Evolutionary conservation across 306 rosid species (phyloP).

Genomic region (Fragaria nilgerrensis): DNA sequence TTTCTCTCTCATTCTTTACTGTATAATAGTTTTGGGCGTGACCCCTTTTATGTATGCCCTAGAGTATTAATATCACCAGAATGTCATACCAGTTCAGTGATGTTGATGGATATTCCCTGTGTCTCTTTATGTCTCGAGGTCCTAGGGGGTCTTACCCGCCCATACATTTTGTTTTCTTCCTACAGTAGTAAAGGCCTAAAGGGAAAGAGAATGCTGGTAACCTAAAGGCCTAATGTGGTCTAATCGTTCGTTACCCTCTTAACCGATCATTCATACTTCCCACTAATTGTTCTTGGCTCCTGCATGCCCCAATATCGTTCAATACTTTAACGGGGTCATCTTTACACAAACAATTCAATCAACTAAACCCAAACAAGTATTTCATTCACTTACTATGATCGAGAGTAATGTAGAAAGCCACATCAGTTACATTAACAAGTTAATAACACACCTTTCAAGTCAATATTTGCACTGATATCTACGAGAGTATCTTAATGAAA

Average conservation of each 20-base stretch:
- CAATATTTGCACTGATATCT: too few species aligned
- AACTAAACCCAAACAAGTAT: background rate
- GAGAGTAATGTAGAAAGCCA: too few species aligned
- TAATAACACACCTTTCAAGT: too few species aligned
- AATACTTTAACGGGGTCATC: background rate
- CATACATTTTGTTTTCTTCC: background rate
- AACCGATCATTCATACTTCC: background rate
- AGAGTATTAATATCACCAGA: background rate
- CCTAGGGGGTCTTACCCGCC: background rate
- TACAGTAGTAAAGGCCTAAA: background rate
- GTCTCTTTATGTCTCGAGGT: background rate
- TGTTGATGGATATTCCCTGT: background rate
- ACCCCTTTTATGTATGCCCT: background rate
- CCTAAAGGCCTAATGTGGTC: background rate
- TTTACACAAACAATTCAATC: background rate
- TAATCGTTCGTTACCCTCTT: background rate
- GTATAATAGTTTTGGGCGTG: constrained; percentile 11
- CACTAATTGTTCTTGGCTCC: background rate
- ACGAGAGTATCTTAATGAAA: too few species aligned
- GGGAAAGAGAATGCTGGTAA: background rate
- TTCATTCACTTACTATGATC: too few species aligned
- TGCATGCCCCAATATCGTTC: background rate
- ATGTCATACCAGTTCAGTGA: constrained; percentile 12
- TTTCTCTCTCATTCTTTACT: constrained; percentile 7
- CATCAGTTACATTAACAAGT: too few species aligned